phyloP scores from a whole-genome alignment of 2,329 filamentous ascomycete genomes.

The Talaromyces pinophilus region DNA sequence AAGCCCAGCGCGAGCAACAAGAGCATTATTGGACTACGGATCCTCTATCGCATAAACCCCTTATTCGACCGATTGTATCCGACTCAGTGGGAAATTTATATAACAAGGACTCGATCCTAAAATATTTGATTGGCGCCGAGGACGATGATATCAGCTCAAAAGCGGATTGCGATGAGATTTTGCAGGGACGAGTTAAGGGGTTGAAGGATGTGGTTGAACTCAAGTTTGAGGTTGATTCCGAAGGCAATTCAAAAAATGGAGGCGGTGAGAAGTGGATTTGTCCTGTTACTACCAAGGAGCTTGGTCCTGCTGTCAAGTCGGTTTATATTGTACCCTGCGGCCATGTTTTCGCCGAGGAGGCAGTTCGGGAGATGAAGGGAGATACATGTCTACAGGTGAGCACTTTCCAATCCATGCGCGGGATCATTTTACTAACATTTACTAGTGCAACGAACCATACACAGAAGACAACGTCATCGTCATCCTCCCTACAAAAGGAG shows the following conservation, averaged over 20 bases:
- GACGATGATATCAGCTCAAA: constrained; percentile 57
- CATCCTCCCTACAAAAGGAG: constrained; percentile 70
- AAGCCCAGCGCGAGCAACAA: constrained; percentile 79
- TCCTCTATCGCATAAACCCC: constrained; percentile 75
- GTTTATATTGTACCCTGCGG: constrained; percentile 94
- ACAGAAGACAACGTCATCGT: constrained; percentile 75
- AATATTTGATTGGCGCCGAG: constrained; percentile 61
- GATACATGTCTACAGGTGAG: constrained; percentile 62
- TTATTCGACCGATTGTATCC: constrained; percentile 76
- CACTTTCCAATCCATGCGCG: not conserved
- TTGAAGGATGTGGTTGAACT: constrained; percentile 86
- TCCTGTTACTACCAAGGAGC: constrained; percentile 80
- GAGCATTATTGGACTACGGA: constrained; percentile 85
- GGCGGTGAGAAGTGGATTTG: constrained; percentile 69
- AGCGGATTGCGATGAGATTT: constrained; percentile 62
- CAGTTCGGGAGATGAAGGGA: constrained; percentile 74
- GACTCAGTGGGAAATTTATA: constrained; percentile 83
- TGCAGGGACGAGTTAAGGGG: constrained; percentile 68
- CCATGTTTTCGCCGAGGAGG: constrained; percentile 86
- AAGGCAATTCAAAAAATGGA: constrained; percentile 19
- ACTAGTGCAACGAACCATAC: constrained; percentile 73
- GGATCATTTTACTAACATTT: constrained; percentile 12
- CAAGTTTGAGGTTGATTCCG: constrained; percentile 63
- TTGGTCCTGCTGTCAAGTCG: constrained; percentile 75
- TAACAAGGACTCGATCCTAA: constrained; percentile 89